Conservation (phyloP, 169 alveolate genomes). For the Plasmodium vinckei region DNA sequence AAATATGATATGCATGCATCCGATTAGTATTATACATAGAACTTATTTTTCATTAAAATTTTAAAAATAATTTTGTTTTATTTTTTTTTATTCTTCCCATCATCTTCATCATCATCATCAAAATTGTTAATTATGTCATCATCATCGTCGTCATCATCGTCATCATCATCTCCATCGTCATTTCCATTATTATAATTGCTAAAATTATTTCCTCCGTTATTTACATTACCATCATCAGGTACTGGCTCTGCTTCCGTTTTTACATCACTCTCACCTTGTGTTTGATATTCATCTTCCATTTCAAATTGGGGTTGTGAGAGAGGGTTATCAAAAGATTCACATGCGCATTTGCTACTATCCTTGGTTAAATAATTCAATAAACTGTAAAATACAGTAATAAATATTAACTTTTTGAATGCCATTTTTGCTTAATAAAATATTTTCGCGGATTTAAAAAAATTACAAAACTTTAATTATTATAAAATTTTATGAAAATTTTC, state of each 20-base stretch:
- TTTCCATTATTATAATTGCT: not conserved
- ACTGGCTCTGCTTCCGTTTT: slow-evolving; percentile 2
- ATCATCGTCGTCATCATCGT: slow-evolving; percentile 27
- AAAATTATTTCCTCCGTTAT: slow-evolving; percentile 1
- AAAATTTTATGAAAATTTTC: no score
- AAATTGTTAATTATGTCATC: slow-evolving; percentile 8
- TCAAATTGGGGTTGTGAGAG: slow-evolving; percentile 27
- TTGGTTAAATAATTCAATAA: slow-evolving; percentile 8
- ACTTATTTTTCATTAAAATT: no score
- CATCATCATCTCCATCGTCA: slow-evolving; percentile 50
- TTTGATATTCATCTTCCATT: not conserved
- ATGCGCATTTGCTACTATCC: not conserved
- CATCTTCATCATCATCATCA: slow-evolving; percentile 31
- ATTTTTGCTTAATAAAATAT: slow-evolving; percentile 12
- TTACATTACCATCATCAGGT: slow-evolving; percentile 53
- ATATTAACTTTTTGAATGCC: slow-evolving; percentile 14
- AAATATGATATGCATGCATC: no score
- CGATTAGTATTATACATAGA: no score
- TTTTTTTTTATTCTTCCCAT: not conserved
- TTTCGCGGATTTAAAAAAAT: not conserved
- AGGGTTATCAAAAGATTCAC: not conserved
- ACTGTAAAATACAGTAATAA: slow-evolving; percentile 18
- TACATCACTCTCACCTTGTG: not conserved
- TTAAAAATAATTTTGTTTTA: not conserved
- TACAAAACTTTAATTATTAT: no score